Conservation (phyloP, 139 green algal genomes). For the Edaphochlamys debaryana region DNA sequence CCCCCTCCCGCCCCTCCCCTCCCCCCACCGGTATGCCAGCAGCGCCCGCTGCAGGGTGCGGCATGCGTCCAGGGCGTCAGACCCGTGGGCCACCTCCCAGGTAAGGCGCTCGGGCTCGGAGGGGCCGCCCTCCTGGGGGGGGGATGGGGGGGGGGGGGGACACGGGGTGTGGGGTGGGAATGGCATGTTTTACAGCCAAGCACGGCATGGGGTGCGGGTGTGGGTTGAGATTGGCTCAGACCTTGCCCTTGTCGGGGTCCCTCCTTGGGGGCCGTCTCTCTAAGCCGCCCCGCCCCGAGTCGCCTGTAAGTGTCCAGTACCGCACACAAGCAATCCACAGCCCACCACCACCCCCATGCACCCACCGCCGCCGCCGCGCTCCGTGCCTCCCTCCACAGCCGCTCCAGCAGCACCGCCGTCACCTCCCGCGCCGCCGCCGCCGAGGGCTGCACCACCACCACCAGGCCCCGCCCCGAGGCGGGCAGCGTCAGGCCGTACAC, state of each 20-base stretch:
- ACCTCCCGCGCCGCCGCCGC: slow-evolving; percentile 65
- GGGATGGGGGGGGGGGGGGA: too few relatives aligned
- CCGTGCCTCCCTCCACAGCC: slow-evolving; percentile 68
- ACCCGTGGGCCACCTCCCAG: slow-evolving; percentile 74
- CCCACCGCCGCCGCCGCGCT: slow-evolving; percentile 12
- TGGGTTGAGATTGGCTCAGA: too few relatives aligned
- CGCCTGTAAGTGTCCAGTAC: too few relatives aligned
- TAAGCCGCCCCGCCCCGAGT: too few relatives aligned
- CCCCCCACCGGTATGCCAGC: slow-evolving; percentile 16
- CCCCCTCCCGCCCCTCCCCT: too few relatives aligned
- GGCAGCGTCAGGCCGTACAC: slow-evolving; percentile 73
- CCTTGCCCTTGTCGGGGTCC: too few relatives aligned
- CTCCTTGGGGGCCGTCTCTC: too few relatives aligned
- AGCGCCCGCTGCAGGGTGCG: slow-evolving; percentile 67
- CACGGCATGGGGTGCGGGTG: too few relatives aligned
- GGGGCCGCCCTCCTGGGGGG: slow-evolving; percentile 34
- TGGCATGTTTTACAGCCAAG: too few relatives aligned
- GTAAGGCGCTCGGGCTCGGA: slow-evolving; percentile 5
- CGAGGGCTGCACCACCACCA: slow-evolving; percentile 72
- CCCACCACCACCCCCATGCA: neutral
- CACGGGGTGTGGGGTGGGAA: too few relatives aligned
- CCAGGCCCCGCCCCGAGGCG: slow-evolving; percentile 46
- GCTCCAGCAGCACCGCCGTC: slow-evolving; percentile 52
- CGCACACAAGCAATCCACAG: too few relatives aligned
- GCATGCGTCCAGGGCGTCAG: slow-evolving; percentile 60